A percentile compares a stretch with the other conserved stretches of the same genome.
These are phyloP conservation scores for Rubus idaeus DNA, from an alignment of 306 rosid genomes.

Conservation along the genomic window DNA sequence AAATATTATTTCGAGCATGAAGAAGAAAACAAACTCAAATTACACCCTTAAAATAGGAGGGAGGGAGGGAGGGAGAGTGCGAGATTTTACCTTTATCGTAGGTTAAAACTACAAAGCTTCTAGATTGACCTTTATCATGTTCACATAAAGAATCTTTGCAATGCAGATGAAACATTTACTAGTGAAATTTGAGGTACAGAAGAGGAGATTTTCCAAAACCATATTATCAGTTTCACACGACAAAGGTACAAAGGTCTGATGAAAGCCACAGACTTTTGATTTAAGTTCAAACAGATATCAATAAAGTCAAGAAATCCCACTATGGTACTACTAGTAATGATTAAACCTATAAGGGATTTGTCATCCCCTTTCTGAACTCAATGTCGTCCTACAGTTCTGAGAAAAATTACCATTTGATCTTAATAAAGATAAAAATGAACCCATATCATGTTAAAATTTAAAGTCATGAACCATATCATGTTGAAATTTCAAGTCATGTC, in stretches of 20 bases:
- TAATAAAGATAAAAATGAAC: background rate
- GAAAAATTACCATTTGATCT: background rate
- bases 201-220: background rate
- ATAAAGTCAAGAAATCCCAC: background rate
- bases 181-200: background rate
- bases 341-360: background rate
- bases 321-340: background rate
- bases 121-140: background rate
- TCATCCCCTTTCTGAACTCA: conserved; percentile 2
- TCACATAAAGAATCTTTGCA: background rate
- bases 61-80: background rate
- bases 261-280: background rate
- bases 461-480: background rate
- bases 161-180: background rate
- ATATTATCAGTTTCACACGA: background rate
- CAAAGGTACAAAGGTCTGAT: background rate
- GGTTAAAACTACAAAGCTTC: background rate
- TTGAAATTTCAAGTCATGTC: background rate
- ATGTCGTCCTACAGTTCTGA: background rate
- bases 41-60: background rate
- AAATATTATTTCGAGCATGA: conserved; percentile 1
- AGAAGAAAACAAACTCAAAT: background rate
- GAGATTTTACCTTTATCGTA: background rate
- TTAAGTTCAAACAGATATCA: background rate
- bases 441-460: background rate